Evolutionary conservation across 768 basidiomycete species (phyloP).

Genomic region (Brasilioporus rufonigricans): DNA sequence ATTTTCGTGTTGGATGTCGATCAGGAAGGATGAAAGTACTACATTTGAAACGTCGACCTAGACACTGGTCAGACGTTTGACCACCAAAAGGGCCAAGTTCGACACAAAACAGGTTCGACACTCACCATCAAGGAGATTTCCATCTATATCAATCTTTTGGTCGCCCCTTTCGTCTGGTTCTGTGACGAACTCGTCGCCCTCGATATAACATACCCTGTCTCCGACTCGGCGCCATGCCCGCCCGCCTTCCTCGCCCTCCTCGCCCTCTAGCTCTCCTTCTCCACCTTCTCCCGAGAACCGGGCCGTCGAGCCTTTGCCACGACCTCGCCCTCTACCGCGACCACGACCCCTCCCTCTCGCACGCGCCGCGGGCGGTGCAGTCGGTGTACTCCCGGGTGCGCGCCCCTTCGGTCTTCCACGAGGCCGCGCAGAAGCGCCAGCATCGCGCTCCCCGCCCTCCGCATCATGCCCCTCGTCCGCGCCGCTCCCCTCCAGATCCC

Average conservation of each 20-base stretch:
- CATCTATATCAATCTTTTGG: slow-evolving; percentile 84
- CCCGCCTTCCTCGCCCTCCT: slow-evolving; percentile 43
- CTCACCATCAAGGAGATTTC: slow-evolving; percentile 82
- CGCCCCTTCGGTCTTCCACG: slow-evolving; percentile 40
- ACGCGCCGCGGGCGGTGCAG: slow-evolving; percentile 32
- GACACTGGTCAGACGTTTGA: neutral
- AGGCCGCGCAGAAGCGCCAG: slow-evolving; percentile 31
- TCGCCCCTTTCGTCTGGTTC: slow-evolving; percentile 85
- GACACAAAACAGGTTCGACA: slow-evolving; percentile 5
- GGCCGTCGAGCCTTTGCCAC: slow-evolving; percentile 35
- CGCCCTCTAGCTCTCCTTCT: slow-evolving; percentile 38
- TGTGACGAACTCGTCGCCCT: slow-evolving; percentile 87
- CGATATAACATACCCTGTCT: slow-evolving; percentile 72
- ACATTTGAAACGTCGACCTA: slow-evolving; percentile 87
- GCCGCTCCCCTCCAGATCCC: slow-evolving; percentile 31
- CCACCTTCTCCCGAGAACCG: slow-evolving; percentile 39
- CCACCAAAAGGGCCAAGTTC: neutral
- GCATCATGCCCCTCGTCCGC: slow-evolving; percentile 30
- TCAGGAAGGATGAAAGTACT: slow-evolving; percentile 84
- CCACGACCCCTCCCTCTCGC: slow-evolving; percentile 38
- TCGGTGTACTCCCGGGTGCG: slow-evolving; percentile 30
- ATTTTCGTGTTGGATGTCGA: slow-evolving; percentile 79
- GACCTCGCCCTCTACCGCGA: slow-evolving; percentile 41
- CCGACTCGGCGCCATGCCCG: slow-evolving; percentile 75
- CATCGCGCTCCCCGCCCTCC: slow-evolving; percentile 36